phyloP scores from a whole-genome alignment of 2,329 filamentous ascomycete species.

The Fusarium pseudonygamai region DNA sequence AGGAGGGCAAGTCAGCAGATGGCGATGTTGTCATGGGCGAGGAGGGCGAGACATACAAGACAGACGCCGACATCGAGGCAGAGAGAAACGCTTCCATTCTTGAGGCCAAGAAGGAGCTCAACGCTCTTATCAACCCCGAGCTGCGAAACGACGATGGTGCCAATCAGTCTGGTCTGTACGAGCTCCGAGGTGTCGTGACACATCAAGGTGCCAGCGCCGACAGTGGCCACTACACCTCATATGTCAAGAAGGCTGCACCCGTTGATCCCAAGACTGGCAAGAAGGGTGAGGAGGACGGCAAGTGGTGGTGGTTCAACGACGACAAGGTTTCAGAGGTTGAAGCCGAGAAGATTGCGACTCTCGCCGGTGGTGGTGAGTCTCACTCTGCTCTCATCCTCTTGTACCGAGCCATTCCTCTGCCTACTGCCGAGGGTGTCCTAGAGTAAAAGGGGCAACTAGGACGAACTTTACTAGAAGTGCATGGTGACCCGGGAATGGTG shows the following conservation, averaged over 20 bases:
- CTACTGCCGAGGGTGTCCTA: conserved; percentile 61
- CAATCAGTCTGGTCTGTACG: conserved; percentile 95
- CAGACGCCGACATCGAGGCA: conserved; percentile 89
- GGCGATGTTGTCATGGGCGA: conserved; percentile 76
- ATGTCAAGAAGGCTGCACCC: conserved; percentile 88
- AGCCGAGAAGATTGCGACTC: conserved; percentile 86
- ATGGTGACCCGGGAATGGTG: background rate
- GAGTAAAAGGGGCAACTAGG: conserved; percentile 29
- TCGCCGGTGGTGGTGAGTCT: conserved; percentile 88
- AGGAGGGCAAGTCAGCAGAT: conserved; percentile 60
- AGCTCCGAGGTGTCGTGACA: conserved; percentile 91
- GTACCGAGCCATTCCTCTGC: conserved; percentile 78
- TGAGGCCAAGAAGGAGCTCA: conserved; percentile 87
- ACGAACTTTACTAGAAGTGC: background rate
- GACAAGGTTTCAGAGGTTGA: conserved; percentile 95
- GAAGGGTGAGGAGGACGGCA: conserved; percentile 83
- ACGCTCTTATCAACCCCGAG: conserved; percentile 77
- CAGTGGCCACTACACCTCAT: conserved; percentile 97
- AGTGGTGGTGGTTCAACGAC: conserved; percentile 99
- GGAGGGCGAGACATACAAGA: conserved; percentile 78
- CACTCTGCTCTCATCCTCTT: conserved; percentile 85
- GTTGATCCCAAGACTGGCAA: conserved; percentile 81
- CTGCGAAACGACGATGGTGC: conserved; percentile 81
- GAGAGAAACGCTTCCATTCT: conserved; percentile 81
- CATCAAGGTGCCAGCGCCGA: conserved; percentile 97